Conservation (phyloP, 805 yeast genomes). For the Sugiyamaella lignohabitans region DNA sequence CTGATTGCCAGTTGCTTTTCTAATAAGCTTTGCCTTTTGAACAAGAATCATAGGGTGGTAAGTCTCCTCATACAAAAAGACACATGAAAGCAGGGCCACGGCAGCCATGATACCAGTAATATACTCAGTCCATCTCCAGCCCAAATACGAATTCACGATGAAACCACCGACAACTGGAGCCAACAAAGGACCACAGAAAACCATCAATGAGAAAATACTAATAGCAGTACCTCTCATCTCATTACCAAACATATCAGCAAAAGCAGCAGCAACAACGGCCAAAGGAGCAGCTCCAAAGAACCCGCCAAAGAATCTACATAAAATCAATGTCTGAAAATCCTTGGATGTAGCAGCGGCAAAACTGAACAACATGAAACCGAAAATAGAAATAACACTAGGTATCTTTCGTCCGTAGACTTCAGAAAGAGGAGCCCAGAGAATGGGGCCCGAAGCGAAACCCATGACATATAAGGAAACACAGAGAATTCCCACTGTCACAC, state of each 20-base stretch:
- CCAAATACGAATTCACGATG: slow-evolving; percentile 49
- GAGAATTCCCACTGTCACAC: slow-evolving; percentile 61
- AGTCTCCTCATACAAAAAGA: slow-evolving; percentile 49
- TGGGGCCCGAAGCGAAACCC: slow-evolving; percentile 92
- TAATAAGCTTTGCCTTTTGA: slow-evolving; percentile 53
- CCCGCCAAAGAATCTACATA: slow-evolving; percentile 77
- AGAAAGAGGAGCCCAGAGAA: slow-evolving; percentile 85
- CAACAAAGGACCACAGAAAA: slow-evolving; percentile 69
- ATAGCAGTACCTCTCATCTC: slow-evolving; percentile 69
- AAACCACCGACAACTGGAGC: slow-evolving; percentile 76
- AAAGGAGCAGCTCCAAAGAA: slow-evolving; percentile 79
- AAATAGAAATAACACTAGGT: slow-evolving; percentile 51
- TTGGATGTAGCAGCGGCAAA: slow-evolving; percentile 77
- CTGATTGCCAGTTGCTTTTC: slow-evolving; percentile 71
- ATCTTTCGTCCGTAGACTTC: slow-evolving; percentile 68
- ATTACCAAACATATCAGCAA: slow-evolving; percentile 74
- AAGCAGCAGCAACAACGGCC: slow-evolving; percentile 80
- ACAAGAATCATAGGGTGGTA: slow-evolving; percentile 63
- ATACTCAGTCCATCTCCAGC: slow-evolving; percentile 84
- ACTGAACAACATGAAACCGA: slow-evolving; percentile 53
- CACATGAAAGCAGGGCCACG: slow-evolving; percentile 34
- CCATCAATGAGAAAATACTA: slow-evolving; percentile 61
- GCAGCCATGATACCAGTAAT: slow-evolving; percentile 56
- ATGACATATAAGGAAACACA: slow-evolving; percentile 78
- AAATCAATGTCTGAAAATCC: slow-evolving; percentile 67